phyloP scores from a whole-genome alignment of 2,329 filamentous ascomycete species.

The Colletotrichum tofieldiae region DNA sequence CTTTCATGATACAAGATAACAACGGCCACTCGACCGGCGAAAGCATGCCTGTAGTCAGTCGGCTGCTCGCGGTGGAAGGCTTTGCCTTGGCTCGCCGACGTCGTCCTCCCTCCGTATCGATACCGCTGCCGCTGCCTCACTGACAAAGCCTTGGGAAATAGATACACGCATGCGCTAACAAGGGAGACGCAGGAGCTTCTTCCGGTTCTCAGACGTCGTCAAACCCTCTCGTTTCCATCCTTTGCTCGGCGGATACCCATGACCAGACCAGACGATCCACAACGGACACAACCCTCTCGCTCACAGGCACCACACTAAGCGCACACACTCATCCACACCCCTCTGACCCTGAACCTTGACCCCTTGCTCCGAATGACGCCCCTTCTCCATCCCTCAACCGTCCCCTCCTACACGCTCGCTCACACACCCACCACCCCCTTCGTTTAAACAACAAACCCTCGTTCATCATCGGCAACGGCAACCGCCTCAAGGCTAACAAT shows the following conservation, averaged over 20 bases:
- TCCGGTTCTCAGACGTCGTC: constrained; percentile 36
- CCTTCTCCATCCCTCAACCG: constrained; percentile 16
- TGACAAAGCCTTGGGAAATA: neutral
- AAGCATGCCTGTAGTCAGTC: no score
- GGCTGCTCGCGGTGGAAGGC: neutral
- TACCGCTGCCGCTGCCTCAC: neutral
- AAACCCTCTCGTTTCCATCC: constrained; percentile 35
- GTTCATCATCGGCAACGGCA: neutral
- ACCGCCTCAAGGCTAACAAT: constrained; percentile 17
- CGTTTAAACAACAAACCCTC: constrained; percentile 13
- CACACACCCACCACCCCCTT: constrained; percentile 19
- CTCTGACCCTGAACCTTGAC: constrained; percentile 16
- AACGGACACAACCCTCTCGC: constrained; percentile 38
- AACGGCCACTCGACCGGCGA: neutral
- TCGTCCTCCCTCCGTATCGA: neutral
- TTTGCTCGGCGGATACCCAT: constrained; percentile 13
- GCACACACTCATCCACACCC: neutral
- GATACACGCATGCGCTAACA: constrained; percentile 1
- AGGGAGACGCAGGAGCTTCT: constrained; percentile 23
- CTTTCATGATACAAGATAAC: neutral
- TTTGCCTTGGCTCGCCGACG: neutral
- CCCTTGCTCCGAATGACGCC: constrained; percentile 1
- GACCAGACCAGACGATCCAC: constrained; percentile 41
- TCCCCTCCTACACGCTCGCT: constrained; percentile 8
- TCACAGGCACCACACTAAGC: constrained; percentile 9